A percentile compares a stretch with the other conserved stretches of the same genome.
Conservation (phyloP, 108 stramenopile genomes). For the Fragilariopsis cylindrus region DNA sequence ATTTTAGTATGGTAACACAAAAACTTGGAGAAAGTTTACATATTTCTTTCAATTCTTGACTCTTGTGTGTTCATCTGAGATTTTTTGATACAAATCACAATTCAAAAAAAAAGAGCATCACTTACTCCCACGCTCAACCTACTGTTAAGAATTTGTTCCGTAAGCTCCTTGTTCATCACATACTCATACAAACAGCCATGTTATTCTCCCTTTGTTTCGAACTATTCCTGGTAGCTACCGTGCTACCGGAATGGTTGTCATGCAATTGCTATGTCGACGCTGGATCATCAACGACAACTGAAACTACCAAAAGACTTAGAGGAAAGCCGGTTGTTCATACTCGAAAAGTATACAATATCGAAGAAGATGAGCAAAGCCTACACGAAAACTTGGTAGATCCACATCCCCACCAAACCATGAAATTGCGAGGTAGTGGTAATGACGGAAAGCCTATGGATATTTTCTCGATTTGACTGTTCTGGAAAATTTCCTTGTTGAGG, state of each 20-base stretch:
- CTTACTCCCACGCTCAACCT: too few species aligned
- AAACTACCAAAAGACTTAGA: conserved; percentile 11
- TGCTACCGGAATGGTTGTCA: neutral
- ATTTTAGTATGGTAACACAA: too few species aligned
- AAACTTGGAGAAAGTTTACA: too few species aligned
- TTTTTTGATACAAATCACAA: too few species aligned
- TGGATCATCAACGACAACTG: conserved; percentile 1
- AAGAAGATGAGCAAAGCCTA: neutral
- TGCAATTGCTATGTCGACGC: neutral
- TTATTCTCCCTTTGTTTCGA: neutral
- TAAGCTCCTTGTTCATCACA: too few species aligned
- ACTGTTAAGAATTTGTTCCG: too few species aligned
- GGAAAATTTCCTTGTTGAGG: too few species aligned
- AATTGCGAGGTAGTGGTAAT: neutral
- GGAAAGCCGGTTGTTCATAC: conserved; percentile 17
- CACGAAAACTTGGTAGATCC: conserved; percentile 4
- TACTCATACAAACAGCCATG: neutral
- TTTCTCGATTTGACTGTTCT: neutral
- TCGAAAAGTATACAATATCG: conserved; percentile 7
- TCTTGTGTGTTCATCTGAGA: too few species aligned
- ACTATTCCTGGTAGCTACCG: neutral
- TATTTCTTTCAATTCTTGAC: too few species aligned
- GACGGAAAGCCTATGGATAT: neutral
- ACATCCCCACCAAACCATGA: neutral
- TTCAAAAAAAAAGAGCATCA: too few species aligned